Evolutionary conservation across 169 alveolate genomes (phyloP), one percentile per base, ranked within the genome.

Genomic region (Plasmodium fragile): DNA sequence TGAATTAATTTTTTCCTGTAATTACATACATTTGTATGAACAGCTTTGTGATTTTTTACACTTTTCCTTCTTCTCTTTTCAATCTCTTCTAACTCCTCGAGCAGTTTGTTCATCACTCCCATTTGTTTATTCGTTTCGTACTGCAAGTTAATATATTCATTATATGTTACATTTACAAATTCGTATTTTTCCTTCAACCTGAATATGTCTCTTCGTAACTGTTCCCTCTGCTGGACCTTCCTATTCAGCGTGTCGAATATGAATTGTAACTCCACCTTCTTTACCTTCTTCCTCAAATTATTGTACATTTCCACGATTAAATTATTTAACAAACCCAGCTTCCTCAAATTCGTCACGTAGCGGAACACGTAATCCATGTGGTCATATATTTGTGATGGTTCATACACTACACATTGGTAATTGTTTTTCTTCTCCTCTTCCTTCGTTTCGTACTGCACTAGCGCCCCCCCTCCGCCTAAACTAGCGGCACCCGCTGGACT

Each of bases 71-170:
- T 53, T 39, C 73, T 77, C 55, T 78, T 75, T 8, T 87, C 93
- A 0, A 87, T 87, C 11, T 87, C 89, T 11, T 87, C 89, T 10
- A 87, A 77, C 18, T 87, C 93, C 30, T 87, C 93, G 69, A 77
- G 32, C 8, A 87, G 70, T 41, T 65, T 78, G 36, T 87, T 70
- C 4, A 77, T 43, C 18, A 87, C 70, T 36, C 49, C 49, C 53
- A 87, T 43, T 2, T 59, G 49, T 39, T 87, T 87, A 34, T 87
- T 87, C 10, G 43, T 36, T 49, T 87, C 93, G 49, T 87, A 87
- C 39, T 87, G 93, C 78, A 87, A 25, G 39, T 78, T 41, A 36
- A 87, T 75, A 30, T 55, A 87, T 22, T 87, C 93, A 78, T 87
- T 87, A 59, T 87, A 87, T 0, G 71, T 65, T 53, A 87, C 36